Conservation (phyloP, 2,329 filamentous ascomycete species). For the Diaporthe citri region DNA sequence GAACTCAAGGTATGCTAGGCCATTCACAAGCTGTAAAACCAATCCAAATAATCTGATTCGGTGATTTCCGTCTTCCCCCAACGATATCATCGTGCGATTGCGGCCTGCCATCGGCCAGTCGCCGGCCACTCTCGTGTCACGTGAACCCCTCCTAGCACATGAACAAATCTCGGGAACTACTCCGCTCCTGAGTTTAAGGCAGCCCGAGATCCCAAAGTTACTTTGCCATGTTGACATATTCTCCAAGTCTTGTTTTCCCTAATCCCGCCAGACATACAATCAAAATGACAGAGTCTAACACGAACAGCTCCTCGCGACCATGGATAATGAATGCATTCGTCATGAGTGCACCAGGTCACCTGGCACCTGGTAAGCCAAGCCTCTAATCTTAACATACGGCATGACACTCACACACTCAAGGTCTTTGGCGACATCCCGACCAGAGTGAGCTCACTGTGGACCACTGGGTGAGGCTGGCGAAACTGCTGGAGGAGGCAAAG, state of each 20-base stretch:
- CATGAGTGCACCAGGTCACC: conserved; percentile 28
- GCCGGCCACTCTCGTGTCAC: neutral
- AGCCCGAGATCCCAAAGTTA: too few species aligned
- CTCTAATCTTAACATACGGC: neutral
- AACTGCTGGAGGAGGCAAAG: conserved; percentile 52
- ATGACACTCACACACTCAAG: neutral
- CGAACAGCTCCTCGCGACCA: neutral
- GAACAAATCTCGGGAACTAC: neutral
- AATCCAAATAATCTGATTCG: neutral
- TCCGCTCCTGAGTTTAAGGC: neutral
- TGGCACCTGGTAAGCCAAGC: conserved; percentile 22
- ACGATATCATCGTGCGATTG: conserved; percentile 9
- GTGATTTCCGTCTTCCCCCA: neutral
- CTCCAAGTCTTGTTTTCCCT: neutral
- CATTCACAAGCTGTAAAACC: neutral
- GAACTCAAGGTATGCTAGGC: conserved; percentile 5
- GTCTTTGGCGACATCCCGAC: conserved; percentile 37
- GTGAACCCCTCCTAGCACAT: neutral
- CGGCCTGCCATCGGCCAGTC: conserved; percentile 1
- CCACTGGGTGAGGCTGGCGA: conserved; percentile 57
- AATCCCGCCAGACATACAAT: neutral
- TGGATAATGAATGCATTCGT: conserved; percentile 58
- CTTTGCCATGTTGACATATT: neutral
- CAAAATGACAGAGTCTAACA: neutral
- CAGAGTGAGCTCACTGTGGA: conserved; percentile 53